phyloP scores from a whole-genome alignment of 305 asterid genomes.

The Fraxinus paxiana region DNA sequence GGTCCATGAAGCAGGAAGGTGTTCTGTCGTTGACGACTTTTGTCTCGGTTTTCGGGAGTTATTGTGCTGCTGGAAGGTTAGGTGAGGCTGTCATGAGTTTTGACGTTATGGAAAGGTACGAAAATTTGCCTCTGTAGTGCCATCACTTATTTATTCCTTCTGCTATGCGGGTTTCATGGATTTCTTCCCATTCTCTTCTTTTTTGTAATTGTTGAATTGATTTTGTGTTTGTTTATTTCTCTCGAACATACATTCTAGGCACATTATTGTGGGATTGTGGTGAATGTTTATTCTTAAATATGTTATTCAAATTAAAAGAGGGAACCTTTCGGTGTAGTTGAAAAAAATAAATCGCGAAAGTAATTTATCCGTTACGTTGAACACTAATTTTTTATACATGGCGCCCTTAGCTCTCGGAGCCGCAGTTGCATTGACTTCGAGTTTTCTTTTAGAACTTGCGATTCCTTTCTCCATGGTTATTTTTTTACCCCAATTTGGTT shows the following conservation, averaged over 20 bases:
- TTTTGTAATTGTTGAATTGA: not conserved
- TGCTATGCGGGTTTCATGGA: not conserved
- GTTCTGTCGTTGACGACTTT: conserved; percentile 53
- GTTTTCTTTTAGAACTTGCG: not conserved
- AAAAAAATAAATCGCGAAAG: not conserved
- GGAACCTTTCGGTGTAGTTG: not conserved
- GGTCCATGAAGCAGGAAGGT: conserved; percentile 63
- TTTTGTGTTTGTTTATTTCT: not conserved
- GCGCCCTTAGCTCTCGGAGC: not conserved
- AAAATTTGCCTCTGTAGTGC: not conserved
- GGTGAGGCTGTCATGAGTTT: conserved; percentile 63
- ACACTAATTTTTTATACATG: not conserved
- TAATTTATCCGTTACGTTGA: not conserved
- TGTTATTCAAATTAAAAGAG: not conserved
- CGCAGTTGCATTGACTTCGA: not conserved
- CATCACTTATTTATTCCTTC: not conserved
- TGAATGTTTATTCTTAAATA: not conserved
- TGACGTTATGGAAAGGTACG: conserved; percentile 58
- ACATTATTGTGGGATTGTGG: not conserved
- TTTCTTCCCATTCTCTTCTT: not conserved
- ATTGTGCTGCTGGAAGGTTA: conserved; percentile 49
- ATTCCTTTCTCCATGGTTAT: not conserved
- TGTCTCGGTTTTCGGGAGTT: conserved; percentile 59
- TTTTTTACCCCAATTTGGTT: not conserved
- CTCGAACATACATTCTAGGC: not conserved